Percentiles rank a stretch among this genome's conserved stretches.
These are phyloP conservation scores for Macrolepiota dolichaula DNA, from an alignment of 768 basidiomycete species.

Conservation along the genomic window DNA sequence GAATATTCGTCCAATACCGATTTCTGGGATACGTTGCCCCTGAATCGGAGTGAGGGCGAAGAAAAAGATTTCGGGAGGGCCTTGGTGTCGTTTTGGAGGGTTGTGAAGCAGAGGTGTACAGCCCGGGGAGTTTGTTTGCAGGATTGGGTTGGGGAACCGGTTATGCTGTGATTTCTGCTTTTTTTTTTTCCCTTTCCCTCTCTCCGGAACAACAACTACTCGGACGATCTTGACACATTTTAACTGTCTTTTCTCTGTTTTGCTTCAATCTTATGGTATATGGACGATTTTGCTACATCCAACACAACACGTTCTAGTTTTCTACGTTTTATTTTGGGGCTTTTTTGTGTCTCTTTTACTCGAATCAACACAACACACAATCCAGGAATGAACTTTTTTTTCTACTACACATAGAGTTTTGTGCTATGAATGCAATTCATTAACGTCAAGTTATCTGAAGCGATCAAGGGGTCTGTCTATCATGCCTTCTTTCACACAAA, in stretches of 20 bases:
- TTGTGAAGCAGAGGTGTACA: conserved; percentile 46
- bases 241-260: background rate
- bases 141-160: conserved; percentile 46
- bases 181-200: background rate
- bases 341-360: too few relatives aligned
- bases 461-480: too few relatives aligned
- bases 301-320: too few relatives aligned
- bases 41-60: conserved; percentile 2
- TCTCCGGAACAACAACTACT: background rate
- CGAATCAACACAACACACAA: too few relatives aligned
- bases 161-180: background rate
- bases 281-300: too few relatives aligned
- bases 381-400: too few relatives aligned
- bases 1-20: background rate
- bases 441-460: too few relatives aligned
- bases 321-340: too few relatives aligned
- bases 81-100: conserved; percentile 39
- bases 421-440: background rate
- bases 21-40: background rate
- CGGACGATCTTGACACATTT: background rate
- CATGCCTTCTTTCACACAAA: background rate
- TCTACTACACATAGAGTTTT: too few relatives aligned
- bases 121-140: conserved; percentile 60
- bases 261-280: too few relatives aligned
- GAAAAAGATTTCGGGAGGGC: conserved; percentile 8